phyloP scores from a whole-genome alignment of 2,329 filamentous ascomycete species.

The Phaeoacremonium minimum region DNA sequence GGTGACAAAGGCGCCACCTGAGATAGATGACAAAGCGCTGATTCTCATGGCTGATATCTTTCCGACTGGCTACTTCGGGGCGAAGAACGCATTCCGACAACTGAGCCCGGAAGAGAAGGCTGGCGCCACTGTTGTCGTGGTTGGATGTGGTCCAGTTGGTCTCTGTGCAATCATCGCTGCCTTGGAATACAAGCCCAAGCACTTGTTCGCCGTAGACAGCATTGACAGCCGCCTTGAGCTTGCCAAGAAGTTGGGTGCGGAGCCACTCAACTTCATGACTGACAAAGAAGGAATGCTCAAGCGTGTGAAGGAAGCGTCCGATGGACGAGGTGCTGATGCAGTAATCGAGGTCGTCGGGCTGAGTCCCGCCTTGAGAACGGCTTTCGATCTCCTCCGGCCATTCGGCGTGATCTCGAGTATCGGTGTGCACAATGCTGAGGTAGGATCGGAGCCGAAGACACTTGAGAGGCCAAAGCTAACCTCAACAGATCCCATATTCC shows the following conservation, averaged over 20 bases:
- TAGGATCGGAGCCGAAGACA: conserved; percentile 27
- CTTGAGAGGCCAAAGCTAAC: conserved; percentile 2
- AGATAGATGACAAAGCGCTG: conserved; percentile 68
- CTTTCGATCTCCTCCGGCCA: conserved; percentile 66
- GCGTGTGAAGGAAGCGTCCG: conserved; percentile 69
- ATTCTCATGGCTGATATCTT: conserved; percentile 94
- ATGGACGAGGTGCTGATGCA: conserved; percentile 79
- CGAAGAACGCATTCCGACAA: conserved; percentile 68
- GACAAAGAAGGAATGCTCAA: conserved; percentile 61
- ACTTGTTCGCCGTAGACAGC: conserved; percentile 75
- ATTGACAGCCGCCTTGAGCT: conserved; percentile 70
- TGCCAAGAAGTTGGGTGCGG: conserved; percentile 71
- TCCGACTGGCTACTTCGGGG: conserved; percentile 81
- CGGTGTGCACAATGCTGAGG: conserved; percentile 71
- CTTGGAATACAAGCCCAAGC: conserved; percentile 68
- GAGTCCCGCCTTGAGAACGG: conserved; percentile 64
- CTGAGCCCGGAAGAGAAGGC: conserved; percentile 45
- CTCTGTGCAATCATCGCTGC: conserved; percentile 79
- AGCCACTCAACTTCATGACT: conserved; percentile 73
- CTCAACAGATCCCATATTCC: conserved; percentile 58
- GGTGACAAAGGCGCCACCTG: conserved; percentile 67
- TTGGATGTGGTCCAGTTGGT: conserved; percentile 83
- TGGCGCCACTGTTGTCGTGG: conserved; percentile 69
- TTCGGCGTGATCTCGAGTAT: conserved; percentile 73
- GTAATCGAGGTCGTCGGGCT: conserved; percentile 76